phyloP scores from a whole-genome alignment of 2,329 filamentous ascomycete genomes.

The Lecanoromycetidae sp. region DNA sequence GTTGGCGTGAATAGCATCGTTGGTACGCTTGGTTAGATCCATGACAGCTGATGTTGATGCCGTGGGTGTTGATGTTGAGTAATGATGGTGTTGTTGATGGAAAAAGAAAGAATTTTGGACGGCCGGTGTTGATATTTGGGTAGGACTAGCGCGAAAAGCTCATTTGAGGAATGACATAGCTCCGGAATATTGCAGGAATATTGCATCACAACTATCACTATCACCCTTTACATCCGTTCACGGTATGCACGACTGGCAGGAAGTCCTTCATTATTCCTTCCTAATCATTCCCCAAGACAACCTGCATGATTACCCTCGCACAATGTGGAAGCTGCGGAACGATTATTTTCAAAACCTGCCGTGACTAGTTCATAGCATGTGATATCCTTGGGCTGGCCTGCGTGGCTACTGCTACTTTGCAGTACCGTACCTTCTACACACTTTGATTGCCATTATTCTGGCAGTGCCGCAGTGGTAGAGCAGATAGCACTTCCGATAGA shows the following conservation, averaged over 20 bases:
- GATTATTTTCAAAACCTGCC: too few species aligned
- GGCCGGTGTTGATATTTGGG: too few species aligned
- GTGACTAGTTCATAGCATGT: too few species aligned
- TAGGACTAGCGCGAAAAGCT: constrained; percentile 7
- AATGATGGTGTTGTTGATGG: neutral
- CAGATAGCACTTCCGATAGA: too few species aligned
- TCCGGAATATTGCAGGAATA: neutral
- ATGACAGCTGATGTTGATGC: neutral
- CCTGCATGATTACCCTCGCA: too few species aligned
- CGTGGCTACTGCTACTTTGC: too few species aligned
- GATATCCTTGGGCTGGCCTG: too few species aligned
- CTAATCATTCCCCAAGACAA: too few species aligned
- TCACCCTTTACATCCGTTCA: neutral
- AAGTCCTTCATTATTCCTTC: neutral
- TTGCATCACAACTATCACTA: constrained; percentile 5
- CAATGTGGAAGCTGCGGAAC: too few species aligned
- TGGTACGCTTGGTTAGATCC: constrained; percentile 20
- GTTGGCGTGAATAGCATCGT: constrained; percentile 38
- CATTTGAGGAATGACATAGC: constrained; percentile 7
- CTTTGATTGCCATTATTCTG: too few species aligned
- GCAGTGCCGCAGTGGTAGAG: too few species aligned
- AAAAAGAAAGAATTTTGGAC: neutral
- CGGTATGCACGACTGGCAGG: neutral
- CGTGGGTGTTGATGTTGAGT: neutral
- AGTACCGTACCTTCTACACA: too few species aligned